phyloP scores from a whole-genome alignment of 495 filamentous ascomycete genomes.

The Aspergillus sclerotiicarbonarius region DNA sequence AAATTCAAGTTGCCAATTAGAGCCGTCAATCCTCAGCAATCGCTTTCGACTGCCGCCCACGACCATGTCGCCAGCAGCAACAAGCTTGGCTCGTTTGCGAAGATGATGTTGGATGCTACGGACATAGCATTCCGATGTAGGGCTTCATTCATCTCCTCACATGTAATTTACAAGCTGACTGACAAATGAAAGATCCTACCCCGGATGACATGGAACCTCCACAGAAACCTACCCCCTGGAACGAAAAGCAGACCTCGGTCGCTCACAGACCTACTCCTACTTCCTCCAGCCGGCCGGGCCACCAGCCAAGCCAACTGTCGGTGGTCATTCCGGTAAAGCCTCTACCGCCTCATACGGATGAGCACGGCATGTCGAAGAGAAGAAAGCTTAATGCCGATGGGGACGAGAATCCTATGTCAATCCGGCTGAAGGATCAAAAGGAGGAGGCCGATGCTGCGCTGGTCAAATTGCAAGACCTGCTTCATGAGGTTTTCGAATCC shows the following conservation, averaged over 20 bases:
- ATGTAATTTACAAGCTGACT: slow-evolving; percentile 43
- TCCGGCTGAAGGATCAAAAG: slow-evolving; percentile 62
- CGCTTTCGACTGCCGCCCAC: slow-evolving; percentile 19
- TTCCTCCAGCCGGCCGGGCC: slow-evolving; percentile 15
- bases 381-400: slow-evolving; percentile 30
- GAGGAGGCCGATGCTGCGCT: slow-evolving; percentile 74
- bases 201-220: slow-evolving; percentile 4
- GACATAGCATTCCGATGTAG: slow-evolving; percentile 56
- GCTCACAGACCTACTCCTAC: slow-evolving; percentile 23
- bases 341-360: slow-evolving; percentile 21
- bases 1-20: slow-evolving; percentile 61
- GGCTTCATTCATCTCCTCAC: slow-evolving; percentile 22
- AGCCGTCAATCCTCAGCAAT: slow-evolving; percentile 21
- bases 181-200: slow-evolving; percentile 18
- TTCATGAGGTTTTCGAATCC: slow-evolving; percentile 74
- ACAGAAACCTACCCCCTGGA: slow-evolving; percentile 20
- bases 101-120: slow-evolving; percentile 56
- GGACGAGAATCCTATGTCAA: slow-evolving; percentile 27
- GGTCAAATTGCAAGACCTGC: slow-evolving; percentile 60
- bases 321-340: slow-evolving; percentile 41
- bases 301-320: slow-evolving; percentile 31
- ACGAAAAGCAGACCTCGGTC: slow-evolving; percentile 20
- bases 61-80: slow-evolving; percentile 22
- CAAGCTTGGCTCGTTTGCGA: slow-evolving; percentile 55
- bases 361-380: slow-evolving; percentile 27